Conservation (phyloP, 164 flowering plant species). For the Buxus sempervirens region DNA sequence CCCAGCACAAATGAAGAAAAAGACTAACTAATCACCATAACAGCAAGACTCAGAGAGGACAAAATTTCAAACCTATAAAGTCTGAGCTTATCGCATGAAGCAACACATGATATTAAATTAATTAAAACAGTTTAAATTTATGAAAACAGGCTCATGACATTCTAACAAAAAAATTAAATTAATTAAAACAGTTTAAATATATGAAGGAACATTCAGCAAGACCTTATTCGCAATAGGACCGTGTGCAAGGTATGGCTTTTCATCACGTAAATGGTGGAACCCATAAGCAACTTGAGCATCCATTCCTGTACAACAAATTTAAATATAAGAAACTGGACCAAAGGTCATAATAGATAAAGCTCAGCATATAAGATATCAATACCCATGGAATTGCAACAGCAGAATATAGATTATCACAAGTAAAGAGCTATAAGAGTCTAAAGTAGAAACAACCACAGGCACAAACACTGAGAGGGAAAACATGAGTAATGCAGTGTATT, state of each 20-base stretch:
- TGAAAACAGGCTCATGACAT: background rate
- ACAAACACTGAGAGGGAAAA: background rate
- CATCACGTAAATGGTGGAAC: slow-evolving; percentile 92
- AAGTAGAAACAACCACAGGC: background rate
- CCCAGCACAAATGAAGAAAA: too few species aligned
- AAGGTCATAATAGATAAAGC: slow-evolving; percentile 3
- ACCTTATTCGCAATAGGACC: slow-evolving; percentile 98
- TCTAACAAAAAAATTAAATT: background rate
- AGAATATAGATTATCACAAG: background rate
- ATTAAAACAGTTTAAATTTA: background rate
- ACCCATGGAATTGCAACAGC: background rate
- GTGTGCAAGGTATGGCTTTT: slow-evolving; percentile 90
- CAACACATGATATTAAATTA: background rate
- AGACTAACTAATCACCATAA: background rate
- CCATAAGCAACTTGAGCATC: slow-evolving; percentile 99
- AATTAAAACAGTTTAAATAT: too few species aligned
- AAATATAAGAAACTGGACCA: background rate
- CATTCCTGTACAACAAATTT: slow-evolving; percentile 60
- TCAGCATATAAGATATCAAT: background rate
- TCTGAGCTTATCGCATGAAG: background rate
- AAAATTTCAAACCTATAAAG: too few species aligned
- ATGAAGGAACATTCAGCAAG: slow-evolving; percentile 6
- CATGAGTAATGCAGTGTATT: background rate
- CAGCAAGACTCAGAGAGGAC: background rate
- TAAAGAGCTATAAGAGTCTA: background rate